Evolutionary conservation across 768 basidiomycete genomes (phyloP).

Genomic region (Zangia roseola): DNA sequence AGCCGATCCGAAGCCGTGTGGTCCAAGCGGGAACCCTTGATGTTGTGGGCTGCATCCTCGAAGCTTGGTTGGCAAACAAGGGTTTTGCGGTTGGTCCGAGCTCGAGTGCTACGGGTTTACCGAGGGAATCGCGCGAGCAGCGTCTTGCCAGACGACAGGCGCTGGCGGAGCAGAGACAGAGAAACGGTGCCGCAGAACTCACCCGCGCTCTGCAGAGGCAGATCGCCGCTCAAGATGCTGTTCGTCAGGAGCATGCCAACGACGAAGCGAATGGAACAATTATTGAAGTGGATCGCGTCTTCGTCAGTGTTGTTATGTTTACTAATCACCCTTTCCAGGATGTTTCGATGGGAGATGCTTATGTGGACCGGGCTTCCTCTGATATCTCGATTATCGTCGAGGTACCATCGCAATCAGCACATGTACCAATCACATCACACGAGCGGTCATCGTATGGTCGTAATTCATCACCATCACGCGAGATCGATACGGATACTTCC

Average conservation of each 20-base stretch:
- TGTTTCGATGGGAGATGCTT: constrained; percentile 32
- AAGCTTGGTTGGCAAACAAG: constrained; percentile 87
- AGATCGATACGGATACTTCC: constrained; percentile 60
- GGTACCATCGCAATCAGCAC: constrained; percentile 15
- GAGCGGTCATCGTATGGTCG: constrained; percentile 18
- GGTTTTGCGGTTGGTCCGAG: constrained; percentile 86
- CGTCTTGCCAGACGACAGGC: constrained; percentile 60
- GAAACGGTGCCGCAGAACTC: constrained; percentile 53
- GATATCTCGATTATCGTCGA: constrained; percentile 27
- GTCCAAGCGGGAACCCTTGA: constrained; percentile 94
- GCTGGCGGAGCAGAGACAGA: constrained; percentile 52
- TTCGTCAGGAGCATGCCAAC: constrained; percentile 8
- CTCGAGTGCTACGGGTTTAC: constrained; percentile 69
- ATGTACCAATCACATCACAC: constrained; percentile 20
- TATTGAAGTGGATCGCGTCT: constrained; percentile 27
- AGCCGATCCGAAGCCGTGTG: constrained; percentile 86
- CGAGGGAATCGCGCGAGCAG: constrained; percentile 74
- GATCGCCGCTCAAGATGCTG: constrained; percentile 37
- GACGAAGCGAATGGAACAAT: constrained; percentile 4
- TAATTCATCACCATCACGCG: constrained; percentile 32
- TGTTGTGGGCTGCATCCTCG: constrained; percentile 90
- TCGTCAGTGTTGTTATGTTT: background rate
- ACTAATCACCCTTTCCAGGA: constrained; percentile 28
- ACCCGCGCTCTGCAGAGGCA: constrained; percentile 57
- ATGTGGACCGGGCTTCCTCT: constrained; percentile 11